Evolutionary conservation across 495 filamentous ascomycete genomes (phyloP).

Genomic region (Articulospora tetracladia): DNA sequence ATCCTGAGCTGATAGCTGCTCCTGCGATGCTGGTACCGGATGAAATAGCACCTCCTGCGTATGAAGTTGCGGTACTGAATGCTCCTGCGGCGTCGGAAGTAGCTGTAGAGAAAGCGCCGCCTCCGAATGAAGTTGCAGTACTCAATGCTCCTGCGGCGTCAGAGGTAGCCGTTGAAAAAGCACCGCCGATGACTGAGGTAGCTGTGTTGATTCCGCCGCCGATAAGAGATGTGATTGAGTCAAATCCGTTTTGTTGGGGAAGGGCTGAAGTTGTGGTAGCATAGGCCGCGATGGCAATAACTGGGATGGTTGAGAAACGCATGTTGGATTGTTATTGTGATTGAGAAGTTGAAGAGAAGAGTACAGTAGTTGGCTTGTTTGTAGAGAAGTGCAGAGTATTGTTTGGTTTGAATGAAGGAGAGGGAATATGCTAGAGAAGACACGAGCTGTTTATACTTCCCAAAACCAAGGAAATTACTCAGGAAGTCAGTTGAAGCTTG

Average conservation of each 20-base stretch:
- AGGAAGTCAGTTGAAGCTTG: background rate
- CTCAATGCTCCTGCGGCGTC: background rate
- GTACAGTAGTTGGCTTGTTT: background rate
- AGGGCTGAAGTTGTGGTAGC: constrained; percentile 7
- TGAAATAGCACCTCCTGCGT: constrained; percentile 3
- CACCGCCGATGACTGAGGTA: constrained; percentile 1
- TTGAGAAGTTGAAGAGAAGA: background rate
- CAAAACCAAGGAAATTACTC: background rate
- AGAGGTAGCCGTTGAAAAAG: constrained; percentile 1
- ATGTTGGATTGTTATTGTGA: constrained; percentile 1
- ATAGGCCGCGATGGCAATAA: constrained; percentile 16
- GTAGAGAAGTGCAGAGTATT: background rate
- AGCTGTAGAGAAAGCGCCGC: background rate
- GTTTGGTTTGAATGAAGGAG: background rate
- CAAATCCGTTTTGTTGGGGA: background rate
- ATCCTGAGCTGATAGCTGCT: constrained; percentile 2
- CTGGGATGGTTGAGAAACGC: constrained; percentile 22
- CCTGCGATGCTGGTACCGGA: background rate
- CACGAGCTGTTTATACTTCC: background rate
- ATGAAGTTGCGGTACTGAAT: background rate
- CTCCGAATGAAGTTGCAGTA: background rate
- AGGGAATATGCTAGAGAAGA: background rate
- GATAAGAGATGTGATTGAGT: background rate
- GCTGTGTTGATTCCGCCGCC: background rate
- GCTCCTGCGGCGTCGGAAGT: background rate